Base-by-base conservation (phyloP, 176 grass and related monocot species). In the Leersia perrieri region DNA sequence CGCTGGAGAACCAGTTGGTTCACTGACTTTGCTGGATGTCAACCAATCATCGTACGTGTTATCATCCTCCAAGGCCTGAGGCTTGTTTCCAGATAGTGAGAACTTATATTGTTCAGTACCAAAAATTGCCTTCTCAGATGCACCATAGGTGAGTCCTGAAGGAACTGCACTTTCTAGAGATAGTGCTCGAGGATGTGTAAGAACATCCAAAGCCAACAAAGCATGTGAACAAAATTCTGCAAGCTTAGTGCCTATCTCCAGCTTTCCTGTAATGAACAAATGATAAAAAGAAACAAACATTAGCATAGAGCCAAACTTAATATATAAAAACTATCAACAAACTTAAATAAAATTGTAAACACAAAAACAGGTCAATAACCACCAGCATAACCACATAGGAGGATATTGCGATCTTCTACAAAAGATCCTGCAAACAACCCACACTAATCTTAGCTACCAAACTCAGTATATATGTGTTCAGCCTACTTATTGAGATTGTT, bases 121-220 rank as follows among this genome's bases (percentile, higher is more conserved):
- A 47, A 81, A 75, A 67, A 89, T 60, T 22, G 44, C 27, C 60
- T 68, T 84, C 75, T 69, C 51, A 34, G 55, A 57, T 44, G 75
- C 64, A 34, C 44, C 63, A 31, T 49, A 14, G 0, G 75, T 77
- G 70, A 75, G 41, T 28, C 82, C 65, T 77, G 32, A 38, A 82
- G 71, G 70, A 86, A 40, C 57, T 63, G 71, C 53, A 30, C 66
- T 86, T 63, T 81, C 84, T 47, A 95, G 68, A 33, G 90, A 81
- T 30, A 93, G 88, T 39, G 90, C 86, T 44, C 88, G 90, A 64
- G 95, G 92, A 76, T 98, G 96, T 1, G 80, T 89, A 68, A 98
- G 96, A 64, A 93, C 92, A 87, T 98, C 92, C 86, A 98, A 87
- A 20, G 90, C 72, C 40, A 94, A 47, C 57, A 94, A 78, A 80